Evolutionary conservation across 306 rosid genomes (phyloP), one percentile per base, ranked within the genome.

Genomic region (Acacia melanoxylon): DNA sequence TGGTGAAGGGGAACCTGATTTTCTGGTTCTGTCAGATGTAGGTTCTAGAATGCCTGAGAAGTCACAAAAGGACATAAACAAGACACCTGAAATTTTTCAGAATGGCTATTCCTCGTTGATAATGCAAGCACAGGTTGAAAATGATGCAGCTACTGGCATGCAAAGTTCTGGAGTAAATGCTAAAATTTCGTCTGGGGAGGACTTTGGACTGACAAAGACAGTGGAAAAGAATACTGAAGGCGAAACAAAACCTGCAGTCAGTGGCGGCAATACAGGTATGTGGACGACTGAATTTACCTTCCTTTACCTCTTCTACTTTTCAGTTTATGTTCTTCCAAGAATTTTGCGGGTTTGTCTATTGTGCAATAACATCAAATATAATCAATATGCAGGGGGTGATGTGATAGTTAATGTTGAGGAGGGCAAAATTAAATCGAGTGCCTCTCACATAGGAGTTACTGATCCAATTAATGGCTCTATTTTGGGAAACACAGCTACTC

Each of bases 361-460:
- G 51, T 68, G 73, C 29, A 46, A 69, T 74, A 79, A 35, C 17
- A 17, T 10, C 14, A 42, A 45, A 19, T 82, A 27, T 83, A 76
- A 27, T 75, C 49, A 27, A 46, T 45, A 68, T 78, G 79, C 71
- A 78, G 87, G 68, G 33, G 76, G 45, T 65, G 87, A 85, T 69
- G 86, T 85, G 83, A 81, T 85, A 75, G 63, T 88, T 37, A 14
- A 1, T 29, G 56, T 88, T 46, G 86, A 46, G 42, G 6, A 10
- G 76, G 88, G 56, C 41, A 27, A 48, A 58, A 14, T 8, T 76
- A 44, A 61, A 79, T 20, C 71, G 15, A 6, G 54, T 58, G 59
- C 80, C 59, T 72, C 84, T 78, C 83, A 35, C 15, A 49, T 29
- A 0, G 78, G 25, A 45, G 85, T 61, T 68, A 74, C 80, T 74